A percentile compares a stretch with the other conserved stretches of the same genome.
Evolutionary conservation across 352 stramenopile species (phyloP).

Genomic region (Elongisporangium anandrum): DNA sequence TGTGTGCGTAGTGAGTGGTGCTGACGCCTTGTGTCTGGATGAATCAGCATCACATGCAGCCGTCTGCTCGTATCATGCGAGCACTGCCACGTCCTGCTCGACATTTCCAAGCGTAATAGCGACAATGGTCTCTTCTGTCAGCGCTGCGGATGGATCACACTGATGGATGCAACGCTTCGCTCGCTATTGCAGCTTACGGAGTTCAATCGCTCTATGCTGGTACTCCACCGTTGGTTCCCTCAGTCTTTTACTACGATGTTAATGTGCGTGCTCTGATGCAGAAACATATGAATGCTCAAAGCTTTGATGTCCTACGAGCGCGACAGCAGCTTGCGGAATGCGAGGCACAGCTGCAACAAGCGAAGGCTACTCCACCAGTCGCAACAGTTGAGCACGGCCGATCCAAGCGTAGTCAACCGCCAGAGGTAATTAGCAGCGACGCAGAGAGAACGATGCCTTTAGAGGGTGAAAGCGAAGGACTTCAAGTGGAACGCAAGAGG

Average conservation of each 20-base stretch:
- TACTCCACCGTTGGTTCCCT: background rate
- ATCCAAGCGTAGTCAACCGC: slow-evolving; percentile 1
- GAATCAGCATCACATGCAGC: slow-evolving; percentile 10
- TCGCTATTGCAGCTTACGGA: slow-evolving; percentile 12
- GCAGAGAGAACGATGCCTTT: background rate
- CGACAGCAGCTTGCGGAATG: background rate
- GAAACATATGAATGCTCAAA: background rate
- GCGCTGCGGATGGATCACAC: slow-evolving; percentile 24
- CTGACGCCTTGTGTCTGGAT: background rate
- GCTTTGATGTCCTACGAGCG: background rate
- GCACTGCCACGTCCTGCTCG: slow-evolving; percentile 18
- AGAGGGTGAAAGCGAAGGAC: background rate
- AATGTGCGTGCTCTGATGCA: background rate
- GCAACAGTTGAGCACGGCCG: background rate
- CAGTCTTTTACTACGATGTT: background rate
- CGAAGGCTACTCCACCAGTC: background rate
- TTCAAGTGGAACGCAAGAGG: background rate
- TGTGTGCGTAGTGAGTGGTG: background rate
- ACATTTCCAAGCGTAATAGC: slow-evolving; percentile 2
- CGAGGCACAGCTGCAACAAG: background rate
- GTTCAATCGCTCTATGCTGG: slow-evolving; percentile 18
- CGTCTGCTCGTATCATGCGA: slow-evolving; percentile 19
- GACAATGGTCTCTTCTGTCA: slow-evolving; percentile 22
- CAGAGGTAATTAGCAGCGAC: background rate
- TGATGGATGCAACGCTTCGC: slow-evolving; percentile 18